Percentiles rank a stretch among this genome's conserved stretches.
Conservation (phyloP, 768 basidiomycete species). For the Suillus hirtellus region DNA sequence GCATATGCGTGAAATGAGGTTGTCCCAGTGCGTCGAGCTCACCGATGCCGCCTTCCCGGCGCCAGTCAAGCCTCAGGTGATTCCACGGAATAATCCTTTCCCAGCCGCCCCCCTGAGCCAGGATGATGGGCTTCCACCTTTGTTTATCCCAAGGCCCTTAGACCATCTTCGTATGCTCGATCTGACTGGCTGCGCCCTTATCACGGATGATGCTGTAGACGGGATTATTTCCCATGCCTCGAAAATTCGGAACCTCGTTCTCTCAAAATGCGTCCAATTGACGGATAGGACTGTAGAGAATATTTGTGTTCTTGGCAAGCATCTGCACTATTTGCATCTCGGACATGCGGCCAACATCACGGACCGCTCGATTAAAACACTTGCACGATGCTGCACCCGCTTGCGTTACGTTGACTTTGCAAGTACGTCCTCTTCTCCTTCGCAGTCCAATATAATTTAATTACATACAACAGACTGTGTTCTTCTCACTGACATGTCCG, state of each 20-base stretch:
- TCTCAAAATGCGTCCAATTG: constrained; percentile 80
- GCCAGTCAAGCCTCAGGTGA: constrained; percentile 43
- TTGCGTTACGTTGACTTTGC: constrained; percentile 96
- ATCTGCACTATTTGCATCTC: constrained; percentile 92
- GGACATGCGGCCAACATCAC: constrained; percentile 91
- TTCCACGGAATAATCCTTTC: constrained; percentile 41
- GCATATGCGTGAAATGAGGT: constrained; percentile 88
- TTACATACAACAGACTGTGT: constrained; percentile 62
- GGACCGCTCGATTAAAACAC: constrained; percentile 78
- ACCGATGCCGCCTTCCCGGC: constrained; percentile 88
- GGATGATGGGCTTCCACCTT: constrained; percentile 57
- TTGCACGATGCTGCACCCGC: constrained; percentile 86
- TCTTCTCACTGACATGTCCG: constrained; percentile 88
- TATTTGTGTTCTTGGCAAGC: constrained; percentile 85
- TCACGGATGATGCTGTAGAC: constrained; percentile 84
- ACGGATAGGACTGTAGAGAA: constrained; percentile 83
- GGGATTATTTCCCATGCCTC: constrained; percentile 81
- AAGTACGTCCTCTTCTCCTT: constrained; percentile 50
- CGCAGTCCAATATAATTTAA: background rate
- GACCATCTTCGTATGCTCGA: constrained; percentile 93
- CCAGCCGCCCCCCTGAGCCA: constrained; percentile 33
- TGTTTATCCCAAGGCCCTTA: constrained; percentile 62
- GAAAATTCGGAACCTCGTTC: constrained; percentile 81
- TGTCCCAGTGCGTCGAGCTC: constrained; percentile 76
- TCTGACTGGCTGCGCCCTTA: constrained; percentile 76